Percentiles rank a stretch among this genome's conserved stretches.
phyloP scores from a whole-genome alignment of 176 grass and related monocot genomes.

The sorghum (Sorghum bicolor) region Sorghum_bicolor_NCBIv3 NC_012870.2:66670501-66671000 shows the following conservation, averaged over 20 bases:
- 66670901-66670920: too few relatives aligned
- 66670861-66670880: too few relatives aligned
- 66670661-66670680: background rate
- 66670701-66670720: background rate
- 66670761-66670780: too few relatives aligned
- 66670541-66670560: background rate
- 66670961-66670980: too few relatives aligned
- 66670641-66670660: background rate
- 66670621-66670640: background rate
- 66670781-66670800: too few relatives aligned
- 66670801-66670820: too few relatives aligned
- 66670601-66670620: slow-evolving; percentile 4
- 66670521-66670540: background rate
- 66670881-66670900: too few relatives aligned
- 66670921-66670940: too few relatives aligned
- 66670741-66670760: background rate
- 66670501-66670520: background rate
- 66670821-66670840: too few relatives aligned
- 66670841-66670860: too few relatives aligned
- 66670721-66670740: background rate
- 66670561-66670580: background rate
- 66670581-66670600: background rate
- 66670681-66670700: slow-evolving; percentile 6
- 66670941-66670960: too few relatives aligned
- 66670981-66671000: too few relatives aligned